Evolutionary conservation across 331 rosid genomes (phyloP), one percentile per base, ranked within the genome.

Genomic region (Malus hybrid): DNA sequence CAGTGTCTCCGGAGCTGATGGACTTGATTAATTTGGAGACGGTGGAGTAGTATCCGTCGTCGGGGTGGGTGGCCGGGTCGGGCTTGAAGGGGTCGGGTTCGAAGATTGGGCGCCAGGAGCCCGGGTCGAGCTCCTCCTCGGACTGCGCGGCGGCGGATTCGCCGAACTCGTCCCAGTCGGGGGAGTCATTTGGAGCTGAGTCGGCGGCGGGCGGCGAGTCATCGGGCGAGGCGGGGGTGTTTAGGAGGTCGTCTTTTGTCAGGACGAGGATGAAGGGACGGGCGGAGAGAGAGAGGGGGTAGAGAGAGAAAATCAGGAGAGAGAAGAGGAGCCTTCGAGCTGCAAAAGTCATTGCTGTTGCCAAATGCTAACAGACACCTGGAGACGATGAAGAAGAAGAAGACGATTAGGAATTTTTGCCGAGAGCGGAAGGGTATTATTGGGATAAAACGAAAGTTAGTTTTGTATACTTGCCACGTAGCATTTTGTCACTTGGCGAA

Each of bases 141-240:
- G 99, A 86, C 73, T 86, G 88, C 67, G 83, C 81, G 7, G 79
- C 63, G 67, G 85, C 93, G 11, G 93, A 85, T 61, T 89, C 93
- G 27, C 93, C 91, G 76, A 95, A 89, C 73, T 90, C 99, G 65
- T 95, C 99, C 99, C 97, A 95, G 70, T 95, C 97, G 63, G 85
- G 57, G 69, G 90, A 81, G 39, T 90, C 95, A 61, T 73, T 66
- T 67, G 66, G 76, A 52, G 84, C 20, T 4, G 89, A 77, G 60
- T 90, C 93, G 73, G 87, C 3, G 64, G 93, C 3, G 64, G 93
- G 50, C 42, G 90, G 56, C 15, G 80, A 65, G 48, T 92, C 97
- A 29, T 83, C 89, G 10, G 86, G 79, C 18, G 76, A 2, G 65
- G 69, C 4, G 19, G 84, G 11, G 27, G 69, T 70, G 74, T 84